A percentile compares a stretch with the other conserved stretches of the same genome.
Conservation (phyloP, 1,139 yeast species). For the Pichia sp. region DNA sequence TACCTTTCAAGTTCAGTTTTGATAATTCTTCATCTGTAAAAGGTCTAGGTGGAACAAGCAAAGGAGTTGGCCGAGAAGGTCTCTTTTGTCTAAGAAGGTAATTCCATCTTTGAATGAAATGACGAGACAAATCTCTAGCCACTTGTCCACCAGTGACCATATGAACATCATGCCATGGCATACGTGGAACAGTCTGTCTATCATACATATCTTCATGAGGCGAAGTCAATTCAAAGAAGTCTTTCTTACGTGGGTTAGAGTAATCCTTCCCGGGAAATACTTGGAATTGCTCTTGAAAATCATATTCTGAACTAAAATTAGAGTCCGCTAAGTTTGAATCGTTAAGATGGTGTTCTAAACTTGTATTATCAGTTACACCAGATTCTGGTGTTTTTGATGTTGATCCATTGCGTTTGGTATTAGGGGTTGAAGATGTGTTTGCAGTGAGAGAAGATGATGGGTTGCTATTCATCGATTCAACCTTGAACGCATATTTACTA, state of each 20-base stretch:
- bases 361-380: constrained; percentile 1
- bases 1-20: constrained; percentile 64
- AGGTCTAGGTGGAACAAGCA: constrained; percentile 89
- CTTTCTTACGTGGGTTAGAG: constrained; percentile 90
- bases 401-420: not conserved
- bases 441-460: not conserved
- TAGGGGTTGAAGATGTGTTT: not conserved
- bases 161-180: constrained; percentile 99
- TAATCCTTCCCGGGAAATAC: constrained; percentile 96
- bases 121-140: constrained; percentile 89
- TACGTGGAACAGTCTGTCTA: constrained; percentile 73
- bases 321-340: not conserved
- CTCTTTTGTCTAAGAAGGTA: constrained; percentile 86
- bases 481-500: constrained; percentile 39
- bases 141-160: constrained; percentile 95
- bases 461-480: constrained; percentile 10
- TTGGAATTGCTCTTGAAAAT: constrained; percentile 42
- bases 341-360: not conserved
- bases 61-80: constrained; percentile 90
- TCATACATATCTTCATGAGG: constrained; percentile 95
- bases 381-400: not conserved
- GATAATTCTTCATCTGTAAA: constrained; percentile 67
- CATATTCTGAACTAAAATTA: not conserved
- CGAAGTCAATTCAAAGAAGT: constrained; percentile 71
- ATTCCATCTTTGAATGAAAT: constrained; percentile 97